These are phyloP conservation scores for Garcia nutans DNA, from an alignment of 345 rosid genomes.

Conservation along the genomic window DNA sequence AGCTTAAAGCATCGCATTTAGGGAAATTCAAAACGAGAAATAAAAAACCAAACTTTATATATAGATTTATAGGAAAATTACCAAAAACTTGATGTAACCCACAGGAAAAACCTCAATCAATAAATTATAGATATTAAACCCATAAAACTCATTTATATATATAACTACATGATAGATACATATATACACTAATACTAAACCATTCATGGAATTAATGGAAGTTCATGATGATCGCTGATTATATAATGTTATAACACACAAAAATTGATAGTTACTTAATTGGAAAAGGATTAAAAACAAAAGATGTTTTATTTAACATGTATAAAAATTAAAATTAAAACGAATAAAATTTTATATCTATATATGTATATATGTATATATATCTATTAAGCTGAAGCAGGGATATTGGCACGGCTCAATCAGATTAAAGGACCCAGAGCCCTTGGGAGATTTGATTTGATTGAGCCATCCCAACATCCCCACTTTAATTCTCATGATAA, in stretches of 20 bases:
- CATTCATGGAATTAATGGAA: too few relatives aligned
- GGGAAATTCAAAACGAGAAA: not conserved
- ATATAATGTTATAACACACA: not conserved
- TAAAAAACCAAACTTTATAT: too few relatives aligned
- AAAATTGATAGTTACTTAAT: too few relatives aligned
- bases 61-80: not conserved
- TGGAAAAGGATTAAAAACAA: not conserved
- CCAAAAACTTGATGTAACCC: too few relatives aligned
- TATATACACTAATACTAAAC: too few relatives aligned
- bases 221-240: too few relatives aligned
- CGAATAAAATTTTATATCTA: not conserved
- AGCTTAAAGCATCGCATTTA: too few relatives aligned
- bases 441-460: constrained; percentile 50
- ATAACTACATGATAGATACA: too few relatives aligned
- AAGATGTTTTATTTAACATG: not conserved
- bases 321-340: not conserved
- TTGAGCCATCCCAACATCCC: constrained; percentile 68
- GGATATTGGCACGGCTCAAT: constrained; percentile 88
- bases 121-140: too few relatives aligned
- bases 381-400: not conserved
- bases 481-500: not conserved
- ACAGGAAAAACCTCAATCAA: too few relatives aligned
- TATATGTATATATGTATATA: too few relatives aligned
- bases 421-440: constrained; percentile 55
- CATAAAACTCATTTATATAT: too few relatives aligned